Evolutionary conservation across 805 yeast genomes (phyloP), one percentile per base, ranked within the genome.

Genomic region (Debaryomyces castellii): DNA sequence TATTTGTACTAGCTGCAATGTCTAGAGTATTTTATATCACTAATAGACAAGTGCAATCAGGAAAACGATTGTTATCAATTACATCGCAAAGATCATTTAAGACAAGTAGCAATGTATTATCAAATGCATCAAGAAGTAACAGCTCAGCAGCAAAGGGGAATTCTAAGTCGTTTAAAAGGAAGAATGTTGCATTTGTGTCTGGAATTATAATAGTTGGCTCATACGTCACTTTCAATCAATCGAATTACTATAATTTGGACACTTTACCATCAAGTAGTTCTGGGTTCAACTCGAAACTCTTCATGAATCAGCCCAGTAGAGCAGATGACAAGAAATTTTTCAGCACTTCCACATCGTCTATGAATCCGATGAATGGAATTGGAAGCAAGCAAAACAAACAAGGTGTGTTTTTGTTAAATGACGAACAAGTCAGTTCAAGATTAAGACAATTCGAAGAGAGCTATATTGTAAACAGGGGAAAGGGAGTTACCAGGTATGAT

Each of bases 401-500:
- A 51, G 83, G 80, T 3, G 71, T 85, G 2, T 75, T 74, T 44
- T 60, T 85, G 17, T 67, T 86, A 41, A 74, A 75, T 18, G 90
- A 85, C 21, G 85, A 80, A 24, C 91, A 89, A 56, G 90, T 90
- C 8, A 78, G 89, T 39, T 67, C 74, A 24, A 77, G 80, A 48
- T 72, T 91, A 51, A 78, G 91, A 47, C 82, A 82, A 53, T 73
- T 74, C 52, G 96, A 92, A 60, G 94, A 91, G 63, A 82, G 92
- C 50, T 88, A 84, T 57, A 62, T 70, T 27, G 92, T 92, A 17
- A 84, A 87, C 53, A 76, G 97, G 47, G 91, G 92, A 10, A 84
- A 86, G 49, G 98, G 98, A 17, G 92, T 94, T 16, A 63, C 82
- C 9, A 76, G 99, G 46, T 92, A 90, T 60, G 99, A 94, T 62